Evolutionary conservation across 441 rosid genomes (phyloP), one percentile per base, ranked within the genome.

Genomic region (Eutrema salsugineum): DNA sequence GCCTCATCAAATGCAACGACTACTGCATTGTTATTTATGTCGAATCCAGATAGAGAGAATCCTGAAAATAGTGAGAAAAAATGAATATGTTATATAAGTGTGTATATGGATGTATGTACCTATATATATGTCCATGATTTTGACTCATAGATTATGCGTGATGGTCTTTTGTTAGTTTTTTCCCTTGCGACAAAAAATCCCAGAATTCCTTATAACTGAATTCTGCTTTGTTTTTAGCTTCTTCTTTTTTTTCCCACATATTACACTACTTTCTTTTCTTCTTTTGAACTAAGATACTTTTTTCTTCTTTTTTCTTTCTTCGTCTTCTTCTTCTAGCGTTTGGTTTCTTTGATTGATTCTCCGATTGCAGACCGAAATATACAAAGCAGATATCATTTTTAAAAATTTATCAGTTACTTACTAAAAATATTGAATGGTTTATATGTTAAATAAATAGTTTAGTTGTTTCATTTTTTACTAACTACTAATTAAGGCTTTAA

Each of bases 71-170:
- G 15, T 35, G 11, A 20, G 35, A 51, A 66, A 11, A 51, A 39
- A 53, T 10, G 35, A 15, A 28, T 53, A n/a, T 20, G 28, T 8
- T 47, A 35, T 49, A 57, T 68, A 5, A 47, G 51, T 70, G 28
- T 60, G n/a, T 58, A 28, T 40, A 30, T 43, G 14, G 38, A 36
- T 33, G 63, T 49, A 59, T 59, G 46, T 74, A 46, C 59, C 32
- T 63, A 46, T 32, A 50, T 63, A 62, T 55, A 50, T 63, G 59
- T 64, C 50, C 40, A 44, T 58, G 36, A 30, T 79, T 82, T 78
- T 78, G 78, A 76, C 72, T 60, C 72, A 39, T 43, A 50, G 24
- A 15, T 15, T 15, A 22, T 42, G 28, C 27, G 47, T 49, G 50
- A 38, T 60, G 14, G 51, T 75, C 74, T 68, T 12, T 35, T 43